Percentiles rank a stretch among this genome's conserved stretches.
Evolutionary conservation across 139 green algal species (phyloP).

Genomic region (Pleodorina starrii): DNA sequence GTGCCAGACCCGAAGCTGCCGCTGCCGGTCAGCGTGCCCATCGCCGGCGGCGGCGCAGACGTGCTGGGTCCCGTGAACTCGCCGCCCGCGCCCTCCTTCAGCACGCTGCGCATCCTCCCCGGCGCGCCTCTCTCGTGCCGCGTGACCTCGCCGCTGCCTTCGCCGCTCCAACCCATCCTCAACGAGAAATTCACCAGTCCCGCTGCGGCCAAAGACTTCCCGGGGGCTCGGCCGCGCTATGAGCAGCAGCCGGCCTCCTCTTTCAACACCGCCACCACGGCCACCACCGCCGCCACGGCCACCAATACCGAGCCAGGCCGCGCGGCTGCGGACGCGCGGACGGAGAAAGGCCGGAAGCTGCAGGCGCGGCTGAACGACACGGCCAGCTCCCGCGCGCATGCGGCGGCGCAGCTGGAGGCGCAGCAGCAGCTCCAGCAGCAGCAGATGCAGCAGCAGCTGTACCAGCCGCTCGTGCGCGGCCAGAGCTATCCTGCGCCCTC

Average conservation of each 20-base stretch:
- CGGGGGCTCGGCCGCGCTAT: not conserved
- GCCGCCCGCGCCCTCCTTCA: not conserved
- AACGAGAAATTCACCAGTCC: conserved; percentile 25
- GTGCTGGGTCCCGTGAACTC: not conserved
- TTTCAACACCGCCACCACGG: not conserved
- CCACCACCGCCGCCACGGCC: too few species aligned
- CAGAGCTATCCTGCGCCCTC: conserved; percentile 16
- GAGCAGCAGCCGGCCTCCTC: conserved; percentile 9
- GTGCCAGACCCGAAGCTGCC: not conserved
- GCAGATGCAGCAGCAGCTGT: conserved; percentile 16
- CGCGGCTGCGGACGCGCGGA: not conserved
- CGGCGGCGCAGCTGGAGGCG: not conserved
- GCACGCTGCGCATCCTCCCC: not conserved
- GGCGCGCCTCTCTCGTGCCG: not conserved
- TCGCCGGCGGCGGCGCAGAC: not conserved
- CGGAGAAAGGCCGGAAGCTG: conserved; percentile 4
- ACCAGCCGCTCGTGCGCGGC: conserved; percentile 10
- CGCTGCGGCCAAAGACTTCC: not conserved
- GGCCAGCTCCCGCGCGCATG: conserved; percentile 13
- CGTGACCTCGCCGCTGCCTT: not conserved
- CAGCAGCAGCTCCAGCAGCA: not conserved
- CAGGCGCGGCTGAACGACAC: conserved; percentile 21
- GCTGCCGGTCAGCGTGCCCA: not conserved
- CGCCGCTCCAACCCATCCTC: conserved; percentile 20
- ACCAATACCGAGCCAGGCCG: not conserved